Evolutionary conservation across 345 rosid genomes (phyloP).

Genomic region (Populus nigra): DNA sequence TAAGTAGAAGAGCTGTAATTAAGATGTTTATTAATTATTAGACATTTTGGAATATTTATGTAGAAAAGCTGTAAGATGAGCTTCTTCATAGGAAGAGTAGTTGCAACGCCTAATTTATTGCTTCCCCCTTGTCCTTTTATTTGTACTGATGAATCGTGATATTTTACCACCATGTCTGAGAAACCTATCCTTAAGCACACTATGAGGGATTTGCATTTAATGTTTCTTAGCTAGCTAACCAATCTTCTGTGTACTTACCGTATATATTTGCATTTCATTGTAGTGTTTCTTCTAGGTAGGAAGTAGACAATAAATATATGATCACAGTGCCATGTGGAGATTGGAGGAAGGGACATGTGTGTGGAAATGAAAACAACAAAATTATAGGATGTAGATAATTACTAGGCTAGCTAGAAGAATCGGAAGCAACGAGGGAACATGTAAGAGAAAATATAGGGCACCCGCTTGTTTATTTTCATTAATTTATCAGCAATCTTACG

Average conservation of each 20-base stretch:
- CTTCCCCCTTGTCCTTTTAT: too few relatives aligned
- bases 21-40: constrained; percentile 13
- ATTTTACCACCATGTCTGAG: neutral
- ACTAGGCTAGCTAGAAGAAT: neutral
- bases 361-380: neutral
- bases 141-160: neutral
- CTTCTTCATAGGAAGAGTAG: constrained; percentile 6
- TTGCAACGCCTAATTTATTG: neutral
- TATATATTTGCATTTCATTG: neutral
- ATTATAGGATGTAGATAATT: too few relatives aligned
- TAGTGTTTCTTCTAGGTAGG: neutral
- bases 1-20: constrained; percentile 3
- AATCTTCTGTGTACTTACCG: neutral
- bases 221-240: neutral
- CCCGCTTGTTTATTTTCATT: neutral
- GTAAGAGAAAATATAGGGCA: neutral
- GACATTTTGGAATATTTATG: constrained; percentile 21
- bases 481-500: neutral
- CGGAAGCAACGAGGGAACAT: neutral
- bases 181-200: neutral
- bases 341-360: neutral
- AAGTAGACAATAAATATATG: neutral
- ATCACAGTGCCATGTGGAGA: neutral
- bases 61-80: neutral
- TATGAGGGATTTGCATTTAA: too few relatives aligned